These are phyloP conservation scores for Coniochaeta ligniaria DNA, from an alignment of 2,329 filamentous ascomycete genomes.

Conservation along the genomic window DNA sequence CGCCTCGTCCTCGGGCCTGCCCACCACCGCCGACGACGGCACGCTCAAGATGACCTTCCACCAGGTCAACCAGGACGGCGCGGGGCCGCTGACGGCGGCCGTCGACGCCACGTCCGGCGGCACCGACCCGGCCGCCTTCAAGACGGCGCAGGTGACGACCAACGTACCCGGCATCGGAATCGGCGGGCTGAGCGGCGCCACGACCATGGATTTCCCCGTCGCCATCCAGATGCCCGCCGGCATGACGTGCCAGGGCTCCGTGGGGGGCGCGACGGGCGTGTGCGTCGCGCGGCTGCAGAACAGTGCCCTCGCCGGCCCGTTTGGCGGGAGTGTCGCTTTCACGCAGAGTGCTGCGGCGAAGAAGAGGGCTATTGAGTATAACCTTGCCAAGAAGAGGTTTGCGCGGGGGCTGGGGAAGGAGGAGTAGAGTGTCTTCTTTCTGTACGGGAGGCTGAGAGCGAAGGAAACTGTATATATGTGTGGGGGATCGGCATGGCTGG, in stretches of 20 bases:
- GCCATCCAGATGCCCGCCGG: slow-evolving; percentile 59
- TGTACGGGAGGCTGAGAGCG: too few relatives aligned
- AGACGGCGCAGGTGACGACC: slow-evolving; percentile 49
- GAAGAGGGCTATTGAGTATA: slow-evolving; percentile 55
- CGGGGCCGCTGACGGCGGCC: slow-evolving; percentile 53
- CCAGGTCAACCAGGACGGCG: slow-evolving; percentile 66
- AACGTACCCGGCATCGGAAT: slow-evolving; percentile 53
- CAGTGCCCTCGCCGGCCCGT: slow-evolving; percentile 53
- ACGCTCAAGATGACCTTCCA: slow-evolving; percentile 58
- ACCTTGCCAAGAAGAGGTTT: not conserved
- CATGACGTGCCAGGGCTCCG: slow-evolving; percentile 57
- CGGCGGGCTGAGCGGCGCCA: slow-evolving; percentile 49
- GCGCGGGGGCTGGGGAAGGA: not conserved
- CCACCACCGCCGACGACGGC: slow-evolving; percentile 54
- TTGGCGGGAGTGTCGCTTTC: slow-evolving; percentile 60
- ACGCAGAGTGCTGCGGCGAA: slow-evolving; percentile 50
- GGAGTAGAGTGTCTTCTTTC: not conserved
- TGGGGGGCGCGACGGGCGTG: slow-evolving; percentile 52
- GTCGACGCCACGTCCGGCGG: slow-evolving; percentile 59
- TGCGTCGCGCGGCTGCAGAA: slow-evolving; percentile 61
- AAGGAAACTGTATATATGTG: not conserved
- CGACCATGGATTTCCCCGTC: slow-evolving; percentile 57
- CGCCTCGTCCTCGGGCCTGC: slow-evolving; percentile 47
- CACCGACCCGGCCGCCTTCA: slow-evolving; percentile 52
- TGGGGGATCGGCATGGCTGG: too few relatives aligned